Percentiles rank a stretch among this genome's conserved stretches.
Evolutionary conservation across 192 early-diverging fungal genomes (phyloP).

Genomic region (Backusella australiensis): DNA sequence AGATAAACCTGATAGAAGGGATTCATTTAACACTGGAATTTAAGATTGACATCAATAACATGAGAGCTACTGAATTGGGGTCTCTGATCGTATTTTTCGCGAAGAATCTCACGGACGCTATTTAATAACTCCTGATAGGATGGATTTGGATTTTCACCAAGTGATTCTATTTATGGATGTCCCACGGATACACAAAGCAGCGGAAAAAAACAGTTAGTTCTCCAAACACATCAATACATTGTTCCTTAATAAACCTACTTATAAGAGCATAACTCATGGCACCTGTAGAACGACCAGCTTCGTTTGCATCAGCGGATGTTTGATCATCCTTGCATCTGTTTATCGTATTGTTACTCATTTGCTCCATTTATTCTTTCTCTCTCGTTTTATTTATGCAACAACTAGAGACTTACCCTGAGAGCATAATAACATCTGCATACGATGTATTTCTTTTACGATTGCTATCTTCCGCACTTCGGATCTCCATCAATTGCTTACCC

Average conservation of each 20-base stretch:
- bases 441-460: slow-evolving; percentile 41
- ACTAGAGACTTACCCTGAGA: slow-evolving; percentile 57
- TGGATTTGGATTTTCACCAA: slow-evolving; percentile 55
- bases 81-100: slow-evolving; percentile 66
- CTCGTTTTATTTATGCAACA: not conserved
- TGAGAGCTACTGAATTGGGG: slow-evolving; percentile 73
- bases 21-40: slow-evolving; percentile 23
- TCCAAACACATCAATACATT: not conserved
- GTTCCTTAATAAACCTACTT: slow-evolving; percentile 32
- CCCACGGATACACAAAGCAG: not conserved
- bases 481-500: slow-evolving; percentile 43
- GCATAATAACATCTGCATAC: slow-evolving; percentile 76
- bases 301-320: slow-evolving; percentile 77
- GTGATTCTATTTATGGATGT: slow-evolving; percentile 20
- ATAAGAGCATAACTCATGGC: slow-evolving; percentile 78
- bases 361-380: not conserved
- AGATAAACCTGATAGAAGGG: not conserved
- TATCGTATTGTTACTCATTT: not conserved
- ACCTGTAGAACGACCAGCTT: slow-evolving; percentile 60
- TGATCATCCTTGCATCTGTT: slow-evolving; percentile 69
- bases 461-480: slow-evolving; percentile 23
- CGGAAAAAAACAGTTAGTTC: not conserved
- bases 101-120: slow-evolving; percentile 63
- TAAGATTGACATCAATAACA: slow-evolving; percentile 47
- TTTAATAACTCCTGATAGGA: slow-evolving; percentile 72